Percentiles rank a stretch among this genome's conserved stretches.
Evolutionary conservation across 2,329 filamentous ascomycete genomes (phyloP).

Genomic region (Cytospora paraplurivora): DNA sequence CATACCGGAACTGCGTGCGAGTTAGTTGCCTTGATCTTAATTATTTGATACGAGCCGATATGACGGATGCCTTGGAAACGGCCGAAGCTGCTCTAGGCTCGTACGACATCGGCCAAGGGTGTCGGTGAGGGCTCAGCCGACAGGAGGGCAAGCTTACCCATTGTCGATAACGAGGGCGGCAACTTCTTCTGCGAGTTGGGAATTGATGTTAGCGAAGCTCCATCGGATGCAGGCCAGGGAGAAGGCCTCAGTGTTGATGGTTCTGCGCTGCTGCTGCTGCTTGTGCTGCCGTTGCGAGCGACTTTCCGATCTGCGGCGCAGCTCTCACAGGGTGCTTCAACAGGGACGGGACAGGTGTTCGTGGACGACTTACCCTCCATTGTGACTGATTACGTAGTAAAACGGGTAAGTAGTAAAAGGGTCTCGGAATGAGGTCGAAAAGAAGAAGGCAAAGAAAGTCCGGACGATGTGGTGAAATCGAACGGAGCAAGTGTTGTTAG

Average conservation of each 20-base stretch:
- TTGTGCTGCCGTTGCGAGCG: neutral
- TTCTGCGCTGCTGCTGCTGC: slow-evolving; percentile 17
- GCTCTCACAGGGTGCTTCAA: slow-evolving; percentile 9
- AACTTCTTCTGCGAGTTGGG: slow-evolving; percentile 83
- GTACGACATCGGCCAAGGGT: slow-evolving; percentile 23
- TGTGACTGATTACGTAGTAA: slow-evolving; percentile 50
- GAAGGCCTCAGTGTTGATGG: slow-evolving; percentile 22
- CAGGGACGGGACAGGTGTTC: slow-evolving; percentile 26
- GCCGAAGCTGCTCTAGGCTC: slow-evolving; percentile 13
- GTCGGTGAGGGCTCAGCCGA: slow-evolving; percentile 41
- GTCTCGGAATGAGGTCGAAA: slow-evolving; percentile 34
- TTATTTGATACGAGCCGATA: neutral
- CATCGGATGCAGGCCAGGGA: slow-evolving; percentile 17
- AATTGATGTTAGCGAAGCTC: slow-evolving; percentile 46
- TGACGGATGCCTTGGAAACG: neutral
- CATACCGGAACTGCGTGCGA: slow-evolving; percentile 88
- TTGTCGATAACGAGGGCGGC: slow-evolving; percentile 99
- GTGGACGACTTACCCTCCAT: slow-evolving; percentile 56
- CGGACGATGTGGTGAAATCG: slow-evolving; percentile 29
- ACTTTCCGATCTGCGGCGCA: neutral
- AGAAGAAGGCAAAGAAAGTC: slow-evolving; percentile 34
- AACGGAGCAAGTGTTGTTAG: slow-evolving; percentile 25
- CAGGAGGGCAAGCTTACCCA: slow-evolving; percentile 77
- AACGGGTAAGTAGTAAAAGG: slow-evolving; percentile 34
- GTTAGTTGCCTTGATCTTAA: slow-evolving; percentile 40